Percentiles rank a stretch among this genome's conserved stretches.
Evolutionary conservation across 768 basidiomycete species (phyloP).

Genomic region (Neoboletus subvelutipes): DNA sequence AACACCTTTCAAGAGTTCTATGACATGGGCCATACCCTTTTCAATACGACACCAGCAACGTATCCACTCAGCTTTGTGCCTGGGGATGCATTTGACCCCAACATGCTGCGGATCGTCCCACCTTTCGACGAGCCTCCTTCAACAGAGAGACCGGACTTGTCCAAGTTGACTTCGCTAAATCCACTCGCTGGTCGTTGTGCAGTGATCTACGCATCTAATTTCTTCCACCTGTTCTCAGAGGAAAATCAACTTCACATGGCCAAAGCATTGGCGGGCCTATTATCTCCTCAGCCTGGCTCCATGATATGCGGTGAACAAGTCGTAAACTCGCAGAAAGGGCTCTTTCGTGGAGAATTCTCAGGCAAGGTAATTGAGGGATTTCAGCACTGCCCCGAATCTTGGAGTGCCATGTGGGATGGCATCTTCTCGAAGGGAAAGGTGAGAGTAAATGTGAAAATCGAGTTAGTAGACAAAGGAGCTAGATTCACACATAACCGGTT

Average conservation of each 20-base stretch:
- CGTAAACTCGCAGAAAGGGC: conserved; percentile 8
- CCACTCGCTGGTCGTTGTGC: too few species aligned
- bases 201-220: too few species aligned
- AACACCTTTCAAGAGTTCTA: conserved; percentile 45
- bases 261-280: conserved; percentile 25
- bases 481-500: conserved; percentile 1
- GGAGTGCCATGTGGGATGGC: conserved; percentile 40
- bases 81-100: conserved; percentile 29
- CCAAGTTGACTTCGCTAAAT: neutral
- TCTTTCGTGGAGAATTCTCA: neutral
- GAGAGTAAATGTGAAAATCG: conserved; percentile 1
- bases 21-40: conserved; percentile 59
- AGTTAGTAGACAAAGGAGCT: neutral
- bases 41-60: conserved; percentile 49
- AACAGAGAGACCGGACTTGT: conserved; percentile 27
- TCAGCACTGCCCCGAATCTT: conserved; percentile 35
- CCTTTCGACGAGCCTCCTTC: conserved; percentile 29
- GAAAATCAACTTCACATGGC: conserved; percentile 29
- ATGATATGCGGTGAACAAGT: conserved; percentile 32
- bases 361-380: conserved; percentile 16
- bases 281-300: conserved; percentile 32
- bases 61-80: conserved; percentile 53
- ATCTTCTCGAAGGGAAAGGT: conserved; percentile 28
- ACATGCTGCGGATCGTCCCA: conserved; percentile 37
- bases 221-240: too few species aligned